Evolutionary conservation across 306 rosid species (phyloP).

Genomic region (Delonix regia): DNA sequence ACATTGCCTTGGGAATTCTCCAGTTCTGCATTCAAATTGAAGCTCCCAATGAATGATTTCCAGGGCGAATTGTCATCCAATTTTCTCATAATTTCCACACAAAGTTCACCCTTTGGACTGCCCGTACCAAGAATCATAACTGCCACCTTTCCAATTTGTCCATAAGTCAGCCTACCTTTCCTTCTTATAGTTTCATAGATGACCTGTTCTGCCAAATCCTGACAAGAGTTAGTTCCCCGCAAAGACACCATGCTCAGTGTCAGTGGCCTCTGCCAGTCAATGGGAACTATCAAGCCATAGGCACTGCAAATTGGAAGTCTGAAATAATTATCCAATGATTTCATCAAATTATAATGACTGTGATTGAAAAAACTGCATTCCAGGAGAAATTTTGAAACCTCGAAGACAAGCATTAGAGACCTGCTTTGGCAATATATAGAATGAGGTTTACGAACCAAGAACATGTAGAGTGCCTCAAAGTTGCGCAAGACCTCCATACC

Average conservation of each 20-base stretch:
- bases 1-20: background rate
- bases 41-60: conserved; percentile 23
- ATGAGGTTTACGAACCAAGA: background rate
- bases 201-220: conserved; percentile 19
- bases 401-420: conserved; percentile 39
- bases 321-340: conserved; percentile 3
- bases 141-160: conserved; percentile 48
- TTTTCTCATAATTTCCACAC: conserved; percentile 2
- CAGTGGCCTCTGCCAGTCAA: conserved; percentile 44
- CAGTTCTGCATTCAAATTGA: background rate
- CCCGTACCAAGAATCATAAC: conserved; percentile 48
- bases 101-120: conserved; percentile 20
- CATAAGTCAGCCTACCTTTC: conserved; percentile 30
- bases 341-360: background rate
- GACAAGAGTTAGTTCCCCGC: conserved; percentile 35
- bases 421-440: conserved; percentile 22
- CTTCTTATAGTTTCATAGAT: conserved; percentile 26
- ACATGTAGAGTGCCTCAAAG: conserved; percentile 35
- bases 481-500: conserved; percentile 47
- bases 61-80: conserved; percentile 34
- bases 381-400: conserved; percentile 45
- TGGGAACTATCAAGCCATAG: conserved; percentile 33
- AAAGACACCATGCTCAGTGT: conserved; percentile 35
- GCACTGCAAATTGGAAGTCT: conserved; percentile 25
- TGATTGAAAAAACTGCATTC: conserved; percentile 31